Conservation (phyloP, 805 yeast species). For the Dipodascus geniculatus region DNA sequence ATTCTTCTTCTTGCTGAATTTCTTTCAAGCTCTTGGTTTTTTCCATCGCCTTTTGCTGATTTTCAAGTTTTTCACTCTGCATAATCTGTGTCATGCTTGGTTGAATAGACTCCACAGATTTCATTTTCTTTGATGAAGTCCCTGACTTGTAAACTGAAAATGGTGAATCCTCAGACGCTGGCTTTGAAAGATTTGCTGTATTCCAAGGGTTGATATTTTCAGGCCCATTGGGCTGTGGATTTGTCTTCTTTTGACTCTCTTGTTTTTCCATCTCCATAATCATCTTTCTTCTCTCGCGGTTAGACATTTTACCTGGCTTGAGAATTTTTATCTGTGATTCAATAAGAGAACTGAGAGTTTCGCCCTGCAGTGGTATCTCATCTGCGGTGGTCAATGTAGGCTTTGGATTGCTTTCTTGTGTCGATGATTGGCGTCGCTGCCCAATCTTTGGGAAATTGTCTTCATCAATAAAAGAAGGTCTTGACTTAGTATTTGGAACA, state of each 20-base stretch:
- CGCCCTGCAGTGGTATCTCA: neutral
- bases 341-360: neutral
- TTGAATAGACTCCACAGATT: neutral
- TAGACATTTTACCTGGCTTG: neutral
- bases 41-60: slow-evolving; percentile 26
- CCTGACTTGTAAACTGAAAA: slow-evolving; percentile 3
- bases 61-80: slow-evolving; percentile 30
- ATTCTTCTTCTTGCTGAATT: slow-evolving; percentile 69
- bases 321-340: neutral
- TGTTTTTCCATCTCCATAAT: neutral
- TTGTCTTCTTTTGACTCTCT: slow-evolving; percentile 1
- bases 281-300: neutral
- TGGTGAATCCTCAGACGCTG: neutral
- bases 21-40: slow-evolving; percentile 46
- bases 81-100: slow-evolving; percentile 18
- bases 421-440: neutral
- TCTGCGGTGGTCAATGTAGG: neutral
- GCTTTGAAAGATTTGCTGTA: neutral
- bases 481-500: neutral
- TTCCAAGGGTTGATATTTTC: slow-evolving; percentile 1
- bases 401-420: neutral
- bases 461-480: neutral
- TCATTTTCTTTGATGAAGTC: neutral
- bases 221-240: neutral
- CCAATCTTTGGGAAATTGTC: neutral